These are phyloP conservation scores for Lodderomyces margitis DNA, from an alignment of 1,139 yeast species.

Conservation along the genomic window DNA sequence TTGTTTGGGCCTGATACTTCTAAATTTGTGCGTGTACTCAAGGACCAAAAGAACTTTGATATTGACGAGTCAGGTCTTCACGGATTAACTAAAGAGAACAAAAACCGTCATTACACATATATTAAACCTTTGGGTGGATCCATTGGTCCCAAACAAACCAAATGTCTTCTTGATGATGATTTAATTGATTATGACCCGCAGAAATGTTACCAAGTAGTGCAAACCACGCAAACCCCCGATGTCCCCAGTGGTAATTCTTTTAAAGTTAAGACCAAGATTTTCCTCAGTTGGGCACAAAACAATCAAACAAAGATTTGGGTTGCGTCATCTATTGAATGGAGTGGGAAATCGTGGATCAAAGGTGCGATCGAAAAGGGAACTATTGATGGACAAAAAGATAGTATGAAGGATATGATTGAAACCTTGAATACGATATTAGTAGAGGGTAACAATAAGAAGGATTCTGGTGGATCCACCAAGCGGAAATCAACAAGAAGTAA, in stretches of 20 bases:
- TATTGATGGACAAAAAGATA: slow-evolving; percentile 81
- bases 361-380: slow-evolving; percentile 91
- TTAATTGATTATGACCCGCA: slow-evolving; percentile 64
- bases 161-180: slow-evolving; percentile 73
- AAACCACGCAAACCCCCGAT: slow-evolving; percentile 80
- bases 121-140: slow-evolving; percentile 78
- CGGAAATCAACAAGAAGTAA: slow-evolving; percentile 26
- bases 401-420: slow-evolving; percentile 57
- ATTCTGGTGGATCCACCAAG: slow-evolving; percentile 14
- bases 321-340: slow-evolving; percentile 78
- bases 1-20: slow-evolving; percentile 73
- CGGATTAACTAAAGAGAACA: slow-evolving; percentile 28
- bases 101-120: slow-evolving; percentile 63
- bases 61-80: slow-evolving; percentile 53
- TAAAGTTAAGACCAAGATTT: slow-evolving; percentile 65
- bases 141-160: slow-evolving; percentile 93
- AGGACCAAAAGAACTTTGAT: slow-evolving; percentile 71
- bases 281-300: slow-evolving; percentile 72
- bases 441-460: slow-evolving; percentile 11
- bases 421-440: slow-evolving; percentile 52
- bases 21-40: slow-evolving; percentile 53
- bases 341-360: slow-evolving; percentile 90
- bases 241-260: slow-evolving; percentile 92
- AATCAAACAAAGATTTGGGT: slow-evolving; percentile 65
- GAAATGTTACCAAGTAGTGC: slow-evolving; percentile 56